phyloP scores from a whole-genome alignment of 768 basidiomycete species.

The Boletus patriciae region DNA sequence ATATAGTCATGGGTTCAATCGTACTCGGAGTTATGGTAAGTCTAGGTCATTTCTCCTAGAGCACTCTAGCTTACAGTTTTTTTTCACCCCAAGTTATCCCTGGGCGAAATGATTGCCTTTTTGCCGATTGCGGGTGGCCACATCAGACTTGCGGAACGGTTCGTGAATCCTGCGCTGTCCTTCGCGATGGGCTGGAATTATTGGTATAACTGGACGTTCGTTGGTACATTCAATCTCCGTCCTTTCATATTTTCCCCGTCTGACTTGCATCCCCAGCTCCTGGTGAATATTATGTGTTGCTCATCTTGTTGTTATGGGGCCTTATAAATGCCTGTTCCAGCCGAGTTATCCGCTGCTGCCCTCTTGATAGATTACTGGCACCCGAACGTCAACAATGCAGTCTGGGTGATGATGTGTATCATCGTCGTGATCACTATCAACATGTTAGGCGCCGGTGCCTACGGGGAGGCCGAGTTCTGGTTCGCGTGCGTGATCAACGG shows the following conservation, averaged over 20 bases:
- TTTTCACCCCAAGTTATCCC: conserved; percentile 46
- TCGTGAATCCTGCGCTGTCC: conserved; percentile 74
- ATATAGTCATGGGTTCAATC: conserved; percentile 60
- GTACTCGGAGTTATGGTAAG: conserved; percentile 72
- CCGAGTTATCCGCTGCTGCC: conserved; percentile 48
- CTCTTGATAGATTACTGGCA: conserved; percentile 79
- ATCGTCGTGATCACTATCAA: conserved; percentile 77
- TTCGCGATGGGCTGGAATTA: conserved; percentile 57
- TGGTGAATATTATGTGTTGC: conserved; percentile 13
- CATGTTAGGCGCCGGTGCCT: conserved; percentile 70
- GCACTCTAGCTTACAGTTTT: background rate
- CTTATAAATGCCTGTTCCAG: conserved; percentile 16
- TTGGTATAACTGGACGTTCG: conserved; percentile 41
- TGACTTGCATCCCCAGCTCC: conserved; percentile 20
- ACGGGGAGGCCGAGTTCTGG: conserved; percentile 83
- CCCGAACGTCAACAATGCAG: conserved; percentile 55
- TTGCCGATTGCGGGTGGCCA: conserved; percentile 80
- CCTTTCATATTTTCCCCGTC: background rate
- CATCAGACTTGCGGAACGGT: conserved; percentile 79
- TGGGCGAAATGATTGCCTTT: conserved; percentile 64
- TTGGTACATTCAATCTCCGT: conserved; percentile 11
- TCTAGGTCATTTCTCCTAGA: conserved; percentile 24
- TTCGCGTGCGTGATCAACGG: conserved; percentile 56
- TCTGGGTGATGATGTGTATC: conserved; percentile 78
- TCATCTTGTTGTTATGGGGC: background rate